A percentile compares a stretch with the other conserved stretches of the same genome.
These are phyloP conservation scores for Eleusine indica DNA, from an alignment of 176 grass and related monocot genomes.

Conservation along the genomic window DNA sequence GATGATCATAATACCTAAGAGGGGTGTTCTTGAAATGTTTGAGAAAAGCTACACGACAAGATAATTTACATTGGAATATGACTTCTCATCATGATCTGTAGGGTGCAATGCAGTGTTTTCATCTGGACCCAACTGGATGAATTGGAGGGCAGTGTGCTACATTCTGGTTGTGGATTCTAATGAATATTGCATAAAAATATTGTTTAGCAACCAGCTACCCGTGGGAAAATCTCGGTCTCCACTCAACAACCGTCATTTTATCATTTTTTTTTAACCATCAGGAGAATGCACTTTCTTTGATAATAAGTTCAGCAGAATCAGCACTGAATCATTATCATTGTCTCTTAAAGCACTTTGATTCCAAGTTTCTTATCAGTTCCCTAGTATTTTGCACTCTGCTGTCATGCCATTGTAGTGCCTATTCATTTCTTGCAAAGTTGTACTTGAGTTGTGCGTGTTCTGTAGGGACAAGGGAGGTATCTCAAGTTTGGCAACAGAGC, in stretches of 20 bases:
- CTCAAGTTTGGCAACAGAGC: neutral
- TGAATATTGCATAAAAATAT: neutral
- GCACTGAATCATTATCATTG: neutral
- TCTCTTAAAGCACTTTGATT: no score
- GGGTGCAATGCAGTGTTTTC: neutral
- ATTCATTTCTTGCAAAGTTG: neutral
- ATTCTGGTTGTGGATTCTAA: neutral
- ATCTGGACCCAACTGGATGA: neutral
- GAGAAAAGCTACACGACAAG: neutral
- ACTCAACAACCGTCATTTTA: neutral
- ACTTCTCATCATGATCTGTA: neutral
- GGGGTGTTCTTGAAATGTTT: constrained; percentile 4
- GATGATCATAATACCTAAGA: neutral
- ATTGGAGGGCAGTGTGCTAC: neutral
- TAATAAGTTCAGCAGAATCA: neutral
- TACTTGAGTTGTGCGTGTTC: neutral
- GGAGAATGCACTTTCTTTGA: neutral
- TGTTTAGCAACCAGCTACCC: neutral
- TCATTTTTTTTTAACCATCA: neutral
- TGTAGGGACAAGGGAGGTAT: constrained; percentile 28
- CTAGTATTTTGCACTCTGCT: neutral
- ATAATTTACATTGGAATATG: no score
- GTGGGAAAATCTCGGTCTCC: neutral
- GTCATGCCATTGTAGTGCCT: neutral
- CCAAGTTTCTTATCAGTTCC: no score